Percentiles rank a stretch among this genome's conserved stretches.
These are phyloP conservation scores for Oryza punctata DNA, from an alignment of 176 grass and related monocot species.

Conservation along the genomic window DNA sequence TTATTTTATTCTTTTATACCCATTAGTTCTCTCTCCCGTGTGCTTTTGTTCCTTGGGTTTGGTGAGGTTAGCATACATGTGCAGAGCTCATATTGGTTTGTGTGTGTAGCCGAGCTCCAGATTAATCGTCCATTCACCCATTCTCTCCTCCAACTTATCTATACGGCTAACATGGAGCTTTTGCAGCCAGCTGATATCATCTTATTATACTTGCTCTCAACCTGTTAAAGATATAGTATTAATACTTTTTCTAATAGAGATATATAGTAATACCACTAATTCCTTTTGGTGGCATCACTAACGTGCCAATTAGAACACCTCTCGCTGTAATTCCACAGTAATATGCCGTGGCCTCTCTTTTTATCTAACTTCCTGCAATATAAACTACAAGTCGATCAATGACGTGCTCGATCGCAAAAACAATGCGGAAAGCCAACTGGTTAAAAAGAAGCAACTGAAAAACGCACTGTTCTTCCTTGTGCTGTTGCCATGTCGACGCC, in stretches of 20 bases:
- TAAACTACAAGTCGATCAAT: too few species aligned
- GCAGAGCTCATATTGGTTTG: too few species aligned
- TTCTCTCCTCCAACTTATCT: too few species aligned
- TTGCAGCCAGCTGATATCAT: too few species aligned
- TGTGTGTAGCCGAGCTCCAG: too few species aligned
- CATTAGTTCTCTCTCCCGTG: too few species aligned
- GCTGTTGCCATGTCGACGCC: conserved; percentile 31
- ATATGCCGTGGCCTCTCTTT: background rate
- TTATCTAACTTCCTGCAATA: background rate
- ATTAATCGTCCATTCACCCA: too few species aligned
- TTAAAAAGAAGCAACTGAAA: background rate
- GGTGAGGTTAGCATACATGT: too few species aligned
- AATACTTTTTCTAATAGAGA: background rate
- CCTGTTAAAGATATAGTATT: background rate
- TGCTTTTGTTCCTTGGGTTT: too few species aligned
- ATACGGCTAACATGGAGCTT: too few species aligned
- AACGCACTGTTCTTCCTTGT: background rate
- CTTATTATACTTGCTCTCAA: background rate
- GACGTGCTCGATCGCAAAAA: background rate
- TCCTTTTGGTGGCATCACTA: background rate
- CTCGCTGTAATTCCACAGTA: background rate
- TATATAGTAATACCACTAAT: background rate
- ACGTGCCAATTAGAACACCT: background rate
- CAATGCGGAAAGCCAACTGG: background rate
- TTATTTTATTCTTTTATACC: too few species aligned